phyloP scores from a whole-genome alignment of 805 yeast genomes.

The Candida palmyrensis region DNA sequence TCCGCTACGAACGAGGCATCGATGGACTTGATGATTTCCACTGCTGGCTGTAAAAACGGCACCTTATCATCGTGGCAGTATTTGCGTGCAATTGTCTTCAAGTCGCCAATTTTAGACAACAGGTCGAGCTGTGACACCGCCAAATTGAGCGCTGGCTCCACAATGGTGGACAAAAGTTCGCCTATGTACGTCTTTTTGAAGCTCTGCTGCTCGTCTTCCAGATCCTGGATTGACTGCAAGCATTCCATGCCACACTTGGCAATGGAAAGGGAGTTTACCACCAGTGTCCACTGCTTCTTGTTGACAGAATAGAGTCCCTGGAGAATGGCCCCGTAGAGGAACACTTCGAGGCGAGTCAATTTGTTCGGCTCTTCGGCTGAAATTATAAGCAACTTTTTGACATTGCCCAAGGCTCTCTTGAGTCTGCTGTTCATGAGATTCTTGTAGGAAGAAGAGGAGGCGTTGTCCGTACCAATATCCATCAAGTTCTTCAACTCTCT shows the following conservation, averaged over 20 bases:
- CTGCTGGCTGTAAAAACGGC: conserved; percentile 35
- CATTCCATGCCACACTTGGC: conserved; percentile 60
- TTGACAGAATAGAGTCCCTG: conserved; percentile 48
- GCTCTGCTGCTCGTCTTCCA: conserved; percentile 18
- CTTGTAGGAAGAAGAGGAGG: conserved; percentile 44
- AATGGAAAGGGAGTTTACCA: conserved; percentile 49
- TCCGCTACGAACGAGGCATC: conserved; percentile 36
- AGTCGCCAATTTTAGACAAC: conserved; percentile 32
- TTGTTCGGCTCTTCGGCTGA: conserved; percentile 30
- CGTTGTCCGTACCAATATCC: conserved; percentile 47
- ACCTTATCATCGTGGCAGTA: conserved; percentile 27
- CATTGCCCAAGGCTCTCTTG: conserved; percentile 52
- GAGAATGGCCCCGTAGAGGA: conserved; percentile 41
- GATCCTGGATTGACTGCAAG: conserved; percentile 21
- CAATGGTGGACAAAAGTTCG: conserved; percentile 51
- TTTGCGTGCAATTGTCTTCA: conserved; percentile 45
- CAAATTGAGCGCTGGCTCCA: conserved; percentile 64
- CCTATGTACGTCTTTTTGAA: conserved; percentile 37
- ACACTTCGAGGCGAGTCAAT: conserved; percentile 23
- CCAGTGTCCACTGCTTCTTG: conserved; percentile 50
- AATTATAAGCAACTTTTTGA: conserved; percentile 40
- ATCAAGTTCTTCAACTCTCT: conserved; percentile 53
- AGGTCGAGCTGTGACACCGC: conserved; percentile 41
- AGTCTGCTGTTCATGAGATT: conserved; percentile 54
- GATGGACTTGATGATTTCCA: conserved; percentile 30